Percentiles rank a stretch among this genome's conserved stretches.
phyloP scores from a whole-genome alignment of 306 rosid species.

The Cucurbita argyrosperma region DNA sequence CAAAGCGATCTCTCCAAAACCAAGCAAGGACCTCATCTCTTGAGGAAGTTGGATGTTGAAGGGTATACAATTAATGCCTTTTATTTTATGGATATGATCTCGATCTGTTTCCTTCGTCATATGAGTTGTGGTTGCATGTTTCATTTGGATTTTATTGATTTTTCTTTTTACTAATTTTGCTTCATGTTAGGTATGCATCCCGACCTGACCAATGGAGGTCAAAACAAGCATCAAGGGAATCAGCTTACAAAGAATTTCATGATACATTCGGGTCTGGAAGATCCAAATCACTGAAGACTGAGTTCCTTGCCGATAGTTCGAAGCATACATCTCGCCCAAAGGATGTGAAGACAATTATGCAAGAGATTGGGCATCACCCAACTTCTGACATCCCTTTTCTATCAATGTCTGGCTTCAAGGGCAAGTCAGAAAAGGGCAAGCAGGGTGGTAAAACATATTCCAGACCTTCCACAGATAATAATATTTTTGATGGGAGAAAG shows the following conservation, averaged over 20 bases:
- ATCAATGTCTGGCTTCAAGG: conserved; percentile 31
- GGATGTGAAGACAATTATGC: conserved; percentile 37
- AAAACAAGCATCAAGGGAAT: conserved; percentile 61
- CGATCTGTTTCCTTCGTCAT: background rate
- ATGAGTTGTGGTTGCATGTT: background rate
- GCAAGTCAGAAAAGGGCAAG: conserved; percentile 27
- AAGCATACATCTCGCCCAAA: conserved; percentile 28
- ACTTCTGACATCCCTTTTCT: conserved; percentile 48
- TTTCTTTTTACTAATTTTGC: background rate
- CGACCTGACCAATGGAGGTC: conserved; percentile 88
- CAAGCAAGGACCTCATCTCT: conserved; percentile 74
- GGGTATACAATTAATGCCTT: conserved; percentile 26
- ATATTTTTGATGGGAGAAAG: conserved; percentile 19
- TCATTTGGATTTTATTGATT: background rate
- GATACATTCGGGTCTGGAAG: conserved; percentile 54
- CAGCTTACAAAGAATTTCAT: conserved; percentile 51
- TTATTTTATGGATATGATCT: background rate
- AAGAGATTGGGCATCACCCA: conserved; percentile 45
- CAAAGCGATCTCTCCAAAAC: conserved; percentile 63
- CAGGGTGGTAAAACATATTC: conserved; percentile 18
- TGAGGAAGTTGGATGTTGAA: conserved; percentile 69
- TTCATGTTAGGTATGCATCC: conserved; percentile 46
- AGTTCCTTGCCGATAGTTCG: conserved; percentile 34
- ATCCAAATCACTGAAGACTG: conserved; percentile 23
- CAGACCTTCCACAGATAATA: conserved; percentile 17